Conservation (phyloP, 768 basidiomycete genomes). For the Hericium rajendrae region DNA sequence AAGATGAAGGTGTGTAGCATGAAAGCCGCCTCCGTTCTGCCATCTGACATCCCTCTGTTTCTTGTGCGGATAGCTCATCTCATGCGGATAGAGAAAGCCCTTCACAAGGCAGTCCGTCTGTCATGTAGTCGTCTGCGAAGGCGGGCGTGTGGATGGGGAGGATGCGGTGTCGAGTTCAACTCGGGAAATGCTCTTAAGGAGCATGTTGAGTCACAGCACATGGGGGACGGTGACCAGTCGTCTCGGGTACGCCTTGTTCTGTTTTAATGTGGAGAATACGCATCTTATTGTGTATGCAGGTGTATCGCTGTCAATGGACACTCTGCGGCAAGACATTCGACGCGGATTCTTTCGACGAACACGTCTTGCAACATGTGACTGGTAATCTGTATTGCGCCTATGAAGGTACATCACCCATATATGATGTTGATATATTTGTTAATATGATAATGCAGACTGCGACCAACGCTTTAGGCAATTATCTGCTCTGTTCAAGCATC, state of each 20-base stretch:
- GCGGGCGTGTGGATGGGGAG: not conserved
- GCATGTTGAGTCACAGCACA: not conserved
- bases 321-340: not conserved
- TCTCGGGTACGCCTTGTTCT: not conserved
- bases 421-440: not conserved
- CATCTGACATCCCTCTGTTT: not conserved
- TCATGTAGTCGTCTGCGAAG: not conserved
- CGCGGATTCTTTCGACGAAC: not conserved
- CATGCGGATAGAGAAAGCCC: not conserved
- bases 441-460: not conserved
- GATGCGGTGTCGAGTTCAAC: not conserved
- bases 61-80: no score
- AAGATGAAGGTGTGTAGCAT: not conserved
- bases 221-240: not conserved
- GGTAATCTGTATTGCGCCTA: not conserved
- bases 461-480: not conserved
- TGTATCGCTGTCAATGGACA: not conserved
- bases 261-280: not conserved
- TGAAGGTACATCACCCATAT: not conserved
- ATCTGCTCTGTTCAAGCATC: not conserved
- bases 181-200: not conserved
- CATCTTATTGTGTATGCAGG: not conserved
- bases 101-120: not conserved
- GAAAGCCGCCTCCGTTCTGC: not conserved
- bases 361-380: not conserved